Base-by-base conservation (phyloP, 1,284 basidiomycete species). In the Cutaneotrichosporon cutaneum region DNA sequence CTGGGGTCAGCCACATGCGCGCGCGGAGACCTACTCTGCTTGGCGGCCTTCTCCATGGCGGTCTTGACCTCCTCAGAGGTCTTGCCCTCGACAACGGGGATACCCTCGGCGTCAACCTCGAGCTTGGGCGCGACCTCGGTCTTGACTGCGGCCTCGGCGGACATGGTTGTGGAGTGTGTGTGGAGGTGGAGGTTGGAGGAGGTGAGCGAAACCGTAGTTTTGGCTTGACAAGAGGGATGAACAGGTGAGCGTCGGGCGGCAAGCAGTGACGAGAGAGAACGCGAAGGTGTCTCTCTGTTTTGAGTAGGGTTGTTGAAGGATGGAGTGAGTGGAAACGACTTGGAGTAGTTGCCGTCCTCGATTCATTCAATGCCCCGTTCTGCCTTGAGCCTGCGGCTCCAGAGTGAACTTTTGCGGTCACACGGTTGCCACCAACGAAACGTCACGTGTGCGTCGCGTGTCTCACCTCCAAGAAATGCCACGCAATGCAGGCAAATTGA, bases 1-100 rank as follows among this genome's bases (percentile, higher is more conserved):
- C 94, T 96, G 66, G 32, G 47, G 45, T 48, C 33, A 48, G 52
- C n/a, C 27, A 39, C 11, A 2, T 10, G 18, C 30, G 9, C 22
- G 52, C 8, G 24, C 1, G n/a, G 30, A 7, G 6, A 72, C 75
- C 63, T 48, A 77, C 76, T 62, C 68, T 77, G 77, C 68, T 74
- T 76, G 47, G 75, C 69, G 18, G 69, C 68, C 59, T 70, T 69
- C 27, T 54, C 61, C 36, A 75, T 61, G 14, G 70, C 60, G n/a
- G 66, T 62, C 59, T 72, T 56, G 58, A 74, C 70, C 63, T 76
- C 71, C 33, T 72, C 71, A 21, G 68, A 62, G 27, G 64, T 61
- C 70, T 73, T 73, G 44, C 72, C 74, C 56, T 73, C 73, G 33
- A 74, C 53, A 18, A 61, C 63, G 51, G 74, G 73, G 22, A 69